Conservation (phyloP, 2,329 filamentous ascomycete genomes). For the Hypomyces perniciosus region DNA sequence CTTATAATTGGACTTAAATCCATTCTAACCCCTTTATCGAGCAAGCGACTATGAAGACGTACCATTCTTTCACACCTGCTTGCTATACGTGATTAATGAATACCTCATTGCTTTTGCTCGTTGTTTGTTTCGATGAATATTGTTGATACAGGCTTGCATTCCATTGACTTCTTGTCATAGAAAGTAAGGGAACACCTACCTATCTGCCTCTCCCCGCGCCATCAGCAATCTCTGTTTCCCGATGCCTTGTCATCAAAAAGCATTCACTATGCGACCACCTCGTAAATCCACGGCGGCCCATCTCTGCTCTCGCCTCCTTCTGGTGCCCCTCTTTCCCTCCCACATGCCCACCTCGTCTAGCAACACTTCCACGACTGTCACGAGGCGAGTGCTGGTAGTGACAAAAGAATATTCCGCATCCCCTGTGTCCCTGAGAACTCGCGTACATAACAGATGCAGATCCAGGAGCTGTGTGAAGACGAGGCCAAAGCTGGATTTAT, state of each 20-base stretch:
- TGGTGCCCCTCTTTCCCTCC: slow-evolving; percentile 27
- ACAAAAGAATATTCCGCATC: slow-evolving; percentile 22
- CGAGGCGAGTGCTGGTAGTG: slow-evolving; percentile 17
- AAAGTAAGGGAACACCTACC: too few relatives aligned
- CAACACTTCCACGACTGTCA: slow-evolving; percentile 46
- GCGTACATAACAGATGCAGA: slow-evolving; percentile 47
- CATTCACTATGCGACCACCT: slow-evolving; percentile 34
- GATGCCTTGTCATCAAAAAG: slow-evolving; percentile 21
- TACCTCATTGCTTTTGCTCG: too few relatives aligned
- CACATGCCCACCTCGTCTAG: slow-evolving; percentile 45
- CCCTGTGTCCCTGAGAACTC: slow-evolving; percentile 32
- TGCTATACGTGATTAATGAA: too few relatives aligned
- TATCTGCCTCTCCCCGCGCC: too few relatives aligned
- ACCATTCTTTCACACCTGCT: too few relatives aligned
- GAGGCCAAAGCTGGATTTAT: slow-evolving; percentile 48
- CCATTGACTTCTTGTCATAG: too few relatives aligned
- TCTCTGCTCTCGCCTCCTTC: slow-evolving; percentile 42
- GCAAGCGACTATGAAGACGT: not conserved
- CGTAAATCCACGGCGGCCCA: slow-evolving; percentile 46
- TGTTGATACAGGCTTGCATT: too few relatives aligned
- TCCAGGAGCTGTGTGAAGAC: slow-evolving; percentile 51
- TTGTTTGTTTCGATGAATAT: too few relatives aligned
- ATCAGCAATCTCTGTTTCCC: not conserved
- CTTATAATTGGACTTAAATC: slow-evolving; percentile 17
- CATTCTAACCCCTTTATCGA: slow-evolving; percentile 14